Conservation (phyloP, 2,329 filamentous ascomycete genomes). For the Calonectria pauciramosa region DNA sequence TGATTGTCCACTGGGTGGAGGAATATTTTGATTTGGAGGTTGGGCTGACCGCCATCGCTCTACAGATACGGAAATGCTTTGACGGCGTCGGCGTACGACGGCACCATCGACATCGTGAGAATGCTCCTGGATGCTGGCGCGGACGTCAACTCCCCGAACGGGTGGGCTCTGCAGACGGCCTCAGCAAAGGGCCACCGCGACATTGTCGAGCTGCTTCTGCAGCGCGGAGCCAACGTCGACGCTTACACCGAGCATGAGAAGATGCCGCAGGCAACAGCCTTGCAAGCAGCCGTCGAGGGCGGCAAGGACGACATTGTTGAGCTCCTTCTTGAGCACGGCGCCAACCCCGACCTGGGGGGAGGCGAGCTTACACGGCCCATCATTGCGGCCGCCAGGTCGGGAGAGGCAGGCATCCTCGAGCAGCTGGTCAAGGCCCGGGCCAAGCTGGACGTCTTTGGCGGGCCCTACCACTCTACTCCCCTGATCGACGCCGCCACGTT, state of each 20-base stretch:
- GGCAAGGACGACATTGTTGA: slow-evolving; percentile 52
- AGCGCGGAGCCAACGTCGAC: slow-evolving; percentile 52
- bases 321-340: slow-evolving; percentile 53
- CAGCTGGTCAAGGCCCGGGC: slow-evolving; percentile 52
- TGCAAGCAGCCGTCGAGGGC: slow-evolving; percentile 56
- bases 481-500: slow-evolving; percentile 54
- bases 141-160: slow-evolving; percentile 50
- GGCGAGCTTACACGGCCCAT: slow-evolving; percentile 52
- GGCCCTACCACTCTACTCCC: slow-evolving; percentile 50
- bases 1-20: not conserved
- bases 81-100: slow-evolving; percentile 56
- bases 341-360: slow-evolving; percentile 54
- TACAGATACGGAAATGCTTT: slow-evolving; percentile 39
- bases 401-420: slow-evolving; percentile 52
- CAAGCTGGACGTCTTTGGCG: slow-evolving; percentile 52
- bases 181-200: slow-evolving; percentile 52
- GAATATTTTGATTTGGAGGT: not conserved
- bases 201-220: slow-evolving; percentile 51
- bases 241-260: slow-evolving; percentile 43
- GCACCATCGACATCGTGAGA: slow-evolving; percentile 45
- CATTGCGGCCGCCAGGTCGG: slow-evolving; percentile 52
- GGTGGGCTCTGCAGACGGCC: slow-evolving; percentile 56
- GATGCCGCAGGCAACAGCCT: slow-evolving; percentile 52
- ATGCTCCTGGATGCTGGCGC: slow-evolving; percentile 52
- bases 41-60: not conserved